These are phyloP conservation scores for Colletotrichum acutatum DNA, from an alignment of 2,329 filamentous ascomycete species.

Conservation along the genomic window DNA sequence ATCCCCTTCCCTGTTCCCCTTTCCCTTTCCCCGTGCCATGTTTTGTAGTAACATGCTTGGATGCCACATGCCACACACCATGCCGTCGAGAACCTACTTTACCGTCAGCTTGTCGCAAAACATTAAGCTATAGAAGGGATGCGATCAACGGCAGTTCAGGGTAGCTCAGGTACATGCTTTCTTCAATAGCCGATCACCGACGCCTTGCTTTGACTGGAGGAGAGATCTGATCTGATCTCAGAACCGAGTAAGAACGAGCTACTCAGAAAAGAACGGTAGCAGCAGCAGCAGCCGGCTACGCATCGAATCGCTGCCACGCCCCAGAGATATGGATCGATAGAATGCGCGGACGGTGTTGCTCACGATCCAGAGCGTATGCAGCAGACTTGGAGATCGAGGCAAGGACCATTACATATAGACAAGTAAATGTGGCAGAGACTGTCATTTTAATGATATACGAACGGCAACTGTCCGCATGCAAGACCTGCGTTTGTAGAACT, in stretches of 20 bases:
- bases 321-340: background rate
- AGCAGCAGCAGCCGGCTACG: background rate
- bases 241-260: background rate
- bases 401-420: background rate
- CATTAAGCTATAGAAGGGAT: background rate
- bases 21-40: conserved; percentile 6
- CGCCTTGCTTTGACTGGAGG: background rate
- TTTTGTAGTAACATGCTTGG: background rate
- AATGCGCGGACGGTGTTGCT: background rate
- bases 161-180: background rate
- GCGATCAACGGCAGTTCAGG: background rate
- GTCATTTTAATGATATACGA: conserved; percentile 27
- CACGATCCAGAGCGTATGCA: conserved; percentile 15
- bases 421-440: conserved; percentile 1
- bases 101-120: background rate
- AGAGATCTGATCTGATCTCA: background rate
- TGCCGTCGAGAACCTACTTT: conserved; percentile 8
- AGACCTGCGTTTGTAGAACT: background rate
- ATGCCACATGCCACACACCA: conserved; percentile 17
- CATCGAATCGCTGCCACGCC: background rate
- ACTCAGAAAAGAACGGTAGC: background rate
- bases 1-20: background rate
- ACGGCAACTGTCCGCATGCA: conserved; percentile 21
- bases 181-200: conserved; percentile 23
- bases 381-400: conserved; percentile 17